These are phyloP conservation scores for Ophiostoma himal-ulmi DNA, from an alignment of 2,329 filamentous ascomycete genomes.

Conservation along the genomic window DNA sequence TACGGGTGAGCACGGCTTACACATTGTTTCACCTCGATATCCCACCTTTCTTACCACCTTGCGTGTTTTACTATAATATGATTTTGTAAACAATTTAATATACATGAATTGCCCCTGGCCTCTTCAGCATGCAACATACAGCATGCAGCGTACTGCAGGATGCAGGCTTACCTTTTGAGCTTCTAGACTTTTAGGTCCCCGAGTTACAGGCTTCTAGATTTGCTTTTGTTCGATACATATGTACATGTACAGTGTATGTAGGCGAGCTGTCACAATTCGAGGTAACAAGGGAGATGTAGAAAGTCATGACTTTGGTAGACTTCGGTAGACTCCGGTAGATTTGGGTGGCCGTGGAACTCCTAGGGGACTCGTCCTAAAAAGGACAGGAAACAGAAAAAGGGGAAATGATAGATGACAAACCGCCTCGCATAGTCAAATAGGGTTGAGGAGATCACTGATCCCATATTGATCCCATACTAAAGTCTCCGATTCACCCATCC, in stretches of 20 bases:
- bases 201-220: background rate
- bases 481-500: background rate
- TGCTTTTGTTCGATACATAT: background rate
- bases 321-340: too few relatives aligned
- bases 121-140: background rate
- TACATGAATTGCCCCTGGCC: background rate
- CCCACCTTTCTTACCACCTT: background rate
- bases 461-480: background rate
- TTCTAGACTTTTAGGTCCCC: background rate
- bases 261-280: constrained; percentile 7
- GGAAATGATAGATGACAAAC: background rate
- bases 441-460: background rate
- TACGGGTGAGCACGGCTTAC: background rate
- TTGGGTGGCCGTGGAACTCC: background rate
- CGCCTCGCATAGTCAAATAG: background rate
- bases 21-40: background rate
- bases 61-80: background rate
- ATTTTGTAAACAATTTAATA: background rate
- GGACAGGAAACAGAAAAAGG: background rate
- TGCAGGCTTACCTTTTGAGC: background rate
- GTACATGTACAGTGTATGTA: background rate
- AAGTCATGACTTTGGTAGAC: background rate
- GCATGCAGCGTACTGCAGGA: background rate
- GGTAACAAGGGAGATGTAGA: constrained; percentile 1
- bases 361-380: background rate